phyloP scores from a whole-genome alignment of 768 basidiomycete genomes.

The Pisolithus sp. region DNA sequence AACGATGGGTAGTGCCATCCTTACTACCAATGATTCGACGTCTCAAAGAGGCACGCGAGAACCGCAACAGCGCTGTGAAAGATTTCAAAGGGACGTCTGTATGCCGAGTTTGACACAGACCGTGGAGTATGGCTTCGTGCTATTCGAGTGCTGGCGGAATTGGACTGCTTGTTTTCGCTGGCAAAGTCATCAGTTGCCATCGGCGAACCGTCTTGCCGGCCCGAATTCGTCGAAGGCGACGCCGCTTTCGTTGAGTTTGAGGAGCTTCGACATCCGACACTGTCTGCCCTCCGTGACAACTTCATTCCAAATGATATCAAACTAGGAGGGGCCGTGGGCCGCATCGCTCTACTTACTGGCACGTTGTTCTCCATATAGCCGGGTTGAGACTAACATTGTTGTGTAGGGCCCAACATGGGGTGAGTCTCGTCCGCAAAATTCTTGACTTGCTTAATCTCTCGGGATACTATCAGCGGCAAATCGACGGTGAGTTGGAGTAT shows the following conservation, averaged over 20 bases:
- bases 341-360: slow-evolving; percentile 85
- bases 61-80: slow-evolving; percentile 70
- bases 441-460: background rate
- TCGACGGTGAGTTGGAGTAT: slow-evolving; percentile 48
- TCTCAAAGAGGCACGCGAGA: slow-evolving; percentile 93
- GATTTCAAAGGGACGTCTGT: slow-evolving; percentile 77
- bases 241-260: slow-evolving; percentile 82
- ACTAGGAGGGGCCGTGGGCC: slow-evolving; percentile 69
- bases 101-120: slow-evolving; percentile 75
- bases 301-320: slow-evolving; percentile 95
- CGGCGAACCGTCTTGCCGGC: slow-evolving; percentile 91
- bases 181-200: slow-evolving; percentile 85
- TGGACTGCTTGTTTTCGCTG: slow-evolving; percentile 93
- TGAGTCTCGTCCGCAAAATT: slow-evolving; percentile 29
- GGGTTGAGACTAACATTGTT: slow-evolving; percentile 1
- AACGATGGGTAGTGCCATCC: slow-evolving; percentile 73
- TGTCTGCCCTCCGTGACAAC: slow-evolving; percentile 58
- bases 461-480: slow-evolving; percentile 50
- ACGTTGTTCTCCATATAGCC: slow-evolving; percentile 16
- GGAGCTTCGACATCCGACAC: slow-evolving; percentile 83
- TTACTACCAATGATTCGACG: slow-evolving; percentile 65
- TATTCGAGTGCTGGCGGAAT: slow-evolving; percentile 80
- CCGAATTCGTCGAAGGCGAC: slow-evolving; percentile 77
- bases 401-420: slow-evolving; percentile 82
- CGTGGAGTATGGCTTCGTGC: slow-evolving; percentile 77